Conservation (phyloP, 106 monocot genomes). For the Dioscorea dumetorum region DNA sequence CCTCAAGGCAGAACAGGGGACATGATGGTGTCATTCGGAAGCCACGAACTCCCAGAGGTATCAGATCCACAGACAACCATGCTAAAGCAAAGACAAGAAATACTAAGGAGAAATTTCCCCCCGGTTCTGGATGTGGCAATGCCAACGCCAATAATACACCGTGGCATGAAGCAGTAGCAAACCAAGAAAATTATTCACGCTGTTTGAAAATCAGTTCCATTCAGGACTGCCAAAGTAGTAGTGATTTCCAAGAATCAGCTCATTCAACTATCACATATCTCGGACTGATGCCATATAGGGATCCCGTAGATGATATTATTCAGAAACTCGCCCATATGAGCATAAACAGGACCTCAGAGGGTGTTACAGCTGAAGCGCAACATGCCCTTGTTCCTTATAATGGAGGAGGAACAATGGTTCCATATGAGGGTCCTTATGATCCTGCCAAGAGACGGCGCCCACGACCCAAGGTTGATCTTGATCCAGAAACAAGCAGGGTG, state of each 20-base stretch:
- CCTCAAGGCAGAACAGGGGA: background rate
- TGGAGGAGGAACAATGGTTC: conserved; percentile 24
- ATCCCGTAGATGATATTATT: conserved; percentile 22
- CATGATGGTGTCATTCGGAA: background rate
- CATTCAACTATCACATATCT: background rate
- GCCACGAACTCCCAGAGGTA: conserved; percentile 13
- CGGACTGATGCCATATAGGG: conserved; percentile 9
- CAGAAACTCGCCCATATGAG: conserved; percentile 17
- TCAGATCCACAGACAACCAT: conserved; percentile 1
- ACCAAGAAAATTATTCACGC: too few species aligned
- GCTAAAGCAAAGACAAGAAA: conserved; percentile 11
- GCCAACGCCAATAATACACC: background rate
- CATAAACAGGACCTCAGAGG: conserved; percentile 13
- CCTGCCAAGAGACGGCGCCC: conserved; percentile 33
- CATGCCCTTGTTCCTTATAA: conserved; percentile 42
- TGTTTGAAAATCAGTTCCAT: background rate
- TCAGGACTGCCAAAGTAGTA: background rate
- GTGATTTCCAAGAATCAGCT: background rate
- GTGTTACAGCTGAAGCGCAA: conserved; percentile 4
- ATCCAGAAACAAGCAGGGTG: conserved; percentile 63
- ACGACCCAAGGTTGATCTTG: conserved; percentile 64
- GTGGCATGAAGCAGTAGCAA: background rate
- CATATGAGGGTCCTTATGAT: conserved; percentile 21
- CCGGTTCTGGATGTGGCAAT: background rate
- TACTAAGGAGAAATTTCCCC: conserved; percentile 3